These are phyloP conservation scores for Syncephalastrum sp. DNA, from an alignment of 371 early-diverging fungal species.

Conservation along the genomic window DNA sequence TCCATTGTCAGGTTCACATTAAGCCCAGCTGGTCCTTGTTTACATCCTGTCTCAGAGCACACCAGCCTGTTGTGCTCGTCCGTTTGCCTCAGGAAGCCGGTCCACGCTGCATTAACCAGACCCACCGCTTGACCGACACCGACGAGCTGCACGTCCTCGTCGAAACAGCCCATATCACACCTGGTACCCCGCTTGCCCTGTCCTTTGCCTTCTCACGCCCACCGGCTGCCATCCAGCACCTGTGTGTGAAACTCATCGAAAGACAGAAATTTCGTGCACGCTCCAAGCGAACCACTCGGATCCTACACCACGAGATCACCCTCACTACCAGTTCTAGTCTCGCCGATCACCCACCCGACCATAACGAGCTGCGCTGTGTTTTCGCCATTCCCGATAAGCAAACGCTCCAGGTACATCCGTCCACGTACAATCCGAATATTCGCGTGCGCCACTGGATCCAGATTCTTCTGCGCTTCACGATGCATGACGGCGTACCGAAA, in stretches of 20 bases:
- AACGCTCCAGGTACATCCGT: slow-evolving; percentile 30
- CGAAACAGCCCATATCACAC: slow-evolving; percentile 32
- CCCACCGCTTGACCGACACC: slow-evolving; percentile 19
- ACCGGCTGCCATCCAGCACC: slow-evolving; percentile 19
- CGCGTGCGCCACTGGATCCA: slow-evolving; percentile 46
- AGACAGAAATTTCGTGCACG: slow-evolving; percentile 41
- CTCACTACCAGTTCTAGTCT: slow-evolving; percentile 10
- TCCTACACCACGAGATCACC: slow-evolving; percentile 38
- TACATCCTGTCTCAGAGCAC: slow-evolving; percentile 8
- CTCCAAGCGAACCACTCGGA: slow-evolving; percentile 32
- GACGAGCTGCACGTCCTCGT: slow-evolving; percentile 24
- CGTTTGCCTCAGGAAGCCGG: slow-evolving; percentile 24
- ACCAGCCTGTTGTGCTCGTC: slow-evolving; percentile 24
- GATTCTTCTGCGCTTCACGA: slow-evolving; percentile 18
- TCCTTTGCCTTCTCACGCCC: slow-evolving; percentile 19
- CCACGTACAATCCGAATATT: slow-evolving; percentile 35
- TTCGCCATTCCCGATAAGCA: slow-evolving; percentile 35
- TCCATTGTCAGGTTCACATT: slow-evolving; percentile 31
- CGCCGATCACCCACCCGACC: slow-evolving; percentile 4
- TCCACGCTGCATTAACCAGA: slow-evolving; percentile 34
- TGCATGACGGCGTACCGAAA: slow-evolving; percentile 22
- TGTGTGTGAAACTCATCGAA: slow-evolving; percentile 34
- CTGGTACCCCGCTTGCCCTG: slow-evolving; percentile 26
- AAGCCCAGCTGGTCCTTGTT: slow-evolving; percentile 22
- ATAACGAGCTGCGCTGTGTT: slow-evolving; percentile 19